phyloP scores from a whole-genome alignment of 2,329 filamentous ascomycete genomes.

The Aspergillus sojae region DNA sequence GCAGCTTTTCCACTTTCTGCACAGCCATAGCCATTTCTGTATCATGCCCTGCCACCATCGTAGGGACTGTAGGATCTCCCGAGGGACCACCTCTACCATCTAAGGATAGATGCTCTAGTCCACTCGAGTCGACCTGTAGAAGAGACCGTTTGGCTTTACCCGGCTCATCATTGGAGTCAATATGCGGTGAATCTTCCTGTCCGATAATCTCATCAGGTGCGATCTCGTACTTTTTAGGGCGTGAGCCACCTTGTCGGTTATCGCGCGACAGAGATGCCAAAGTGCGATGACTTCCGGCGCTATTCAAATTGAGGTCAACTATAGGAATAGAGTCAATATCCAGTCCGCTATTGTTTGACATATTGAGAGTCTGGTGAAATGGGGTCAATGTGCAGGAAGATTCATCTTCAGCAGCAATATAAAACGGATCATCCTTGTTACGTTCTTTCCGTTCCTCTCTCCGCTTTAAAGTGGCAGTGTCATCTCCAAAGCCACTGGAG shows the following conservation, averaged over 20 bases:
- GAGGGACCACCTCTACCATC: conserved; percentile 47
- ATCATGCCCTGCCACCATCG: conserved; percentile 74
- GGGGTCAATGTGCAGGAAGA: conserved; percentile 70
- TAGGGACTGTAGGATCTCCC: conserved; percentile 49
- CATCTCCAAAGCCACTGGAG: conserved; percentile 55
- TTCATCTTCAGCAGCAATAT: conserved; percentile 66
- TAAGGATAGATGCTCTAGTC: conserved; percentile 72
- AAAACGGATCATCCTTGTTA: conserved; percentile 93
- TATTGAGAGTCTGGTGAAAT: conserved; percentile 74
- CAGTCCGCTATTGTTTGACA: conserved; percentile 73
- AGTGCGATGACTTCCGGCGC: conserved; percentile 37
- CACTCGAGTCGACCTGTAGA: conserved; percentile 84
- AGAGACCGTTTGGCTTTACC: conserved; percentile 63
- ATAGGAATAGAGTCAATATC: conserved; percentile 96
- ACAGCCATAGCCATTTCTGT: conserved; percentile 86
- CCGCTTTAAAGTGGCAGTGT: conserved; percentile 71
- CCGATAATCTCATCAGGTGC: conserved; percentile 73
- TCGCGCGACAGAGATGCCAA: conserved; percentile 21
- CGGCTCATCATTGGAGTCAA: conserved; percentile 35
- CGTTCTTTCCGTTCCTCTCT: conserved; percentile 77
- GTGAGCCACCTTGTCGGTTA: conserved; percentile 41
- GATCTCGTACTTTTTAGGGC: conserved; percentile 65
- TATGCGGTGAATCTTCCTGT: conserved; percentile 39
- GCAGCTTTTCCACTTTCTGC: conserved; percentile 81
- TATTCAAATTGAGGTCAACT: conserved; percentile 82